Percentiles rank a stretch among this genome's conserved stretches.
These are phyloP conservation scores for Cyclocybe aegerita DNA, from an alignment of 768 basidiomycete species.

Conservation along the genomic window DNA sequence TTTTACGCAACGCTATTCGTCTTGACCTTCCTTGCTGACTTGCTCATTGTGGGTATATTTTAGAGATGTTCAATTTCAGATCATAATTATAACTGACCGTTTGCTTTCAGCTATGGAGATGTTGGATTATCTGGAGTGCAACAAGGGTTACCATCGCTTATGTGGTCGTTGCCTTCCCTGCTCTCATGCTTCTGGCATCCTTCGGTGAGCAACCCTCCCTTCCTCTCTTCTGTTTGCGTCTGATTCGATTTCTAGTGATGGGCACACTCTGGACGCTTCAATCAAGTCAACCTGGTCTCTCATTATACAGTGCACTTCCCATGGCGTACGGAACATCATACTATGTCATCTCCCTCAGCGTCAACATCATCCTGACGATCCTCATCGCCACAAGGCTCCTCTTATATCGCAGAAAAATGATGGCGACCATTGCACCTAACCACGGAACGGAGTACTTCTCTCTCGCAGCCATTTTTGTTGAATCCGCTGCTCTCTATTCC, in stretches of 20 bases:
- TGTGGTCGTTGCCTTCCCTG: conserved; percentile 33
- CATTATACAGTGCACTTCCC: conserved; percentile 35
- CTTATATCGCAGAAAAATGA: conserved; percentile 28
- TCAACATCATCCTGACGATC: conserved; percentile 40
- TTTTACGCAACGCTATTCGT: conserved; percentile 43
- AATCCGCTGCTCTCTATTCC: conserved; percentile 45
- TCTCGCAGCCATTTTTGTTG: conserved; percentile 36
- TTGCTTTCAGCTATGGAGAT: conserved; percentile 40
- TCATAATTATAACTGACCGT: background rate
- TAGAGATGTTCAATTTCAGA: too few relatives aligned
- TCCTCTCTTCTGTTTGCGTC: background rate
- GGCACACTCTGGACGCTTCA: conserved; percentile 43
- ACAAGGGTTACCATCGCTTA: conserved; percentile 30
- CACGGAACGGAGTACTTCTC: conserved; percentile 36
- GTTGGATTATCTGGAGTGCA: conserved; percentile 45
- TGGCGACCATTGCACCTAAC: conserved; percentile 28
- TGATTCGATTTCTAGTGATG: conserved; percentile 26
- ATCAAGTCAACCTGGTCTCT: conserved; percentile 39
- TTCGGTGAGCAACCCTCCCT: conserved; percentile 30
- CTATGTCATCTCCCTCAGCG: conserved; percentile 36
- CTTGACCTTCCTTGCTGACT: conserved; percentile 40
- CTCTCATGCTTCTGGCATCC: conserved; percentile 34
- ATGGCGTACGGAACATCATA: conserved; percentile 37
- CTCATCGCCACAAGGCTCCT: conserved; percentile 36
- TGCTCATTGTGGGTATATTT: conserved; percentile 39